Evolutionary conservation across 352 stramenopile species (phyloP).

Genomic region (Phytophthora tentaculata): DNA sequence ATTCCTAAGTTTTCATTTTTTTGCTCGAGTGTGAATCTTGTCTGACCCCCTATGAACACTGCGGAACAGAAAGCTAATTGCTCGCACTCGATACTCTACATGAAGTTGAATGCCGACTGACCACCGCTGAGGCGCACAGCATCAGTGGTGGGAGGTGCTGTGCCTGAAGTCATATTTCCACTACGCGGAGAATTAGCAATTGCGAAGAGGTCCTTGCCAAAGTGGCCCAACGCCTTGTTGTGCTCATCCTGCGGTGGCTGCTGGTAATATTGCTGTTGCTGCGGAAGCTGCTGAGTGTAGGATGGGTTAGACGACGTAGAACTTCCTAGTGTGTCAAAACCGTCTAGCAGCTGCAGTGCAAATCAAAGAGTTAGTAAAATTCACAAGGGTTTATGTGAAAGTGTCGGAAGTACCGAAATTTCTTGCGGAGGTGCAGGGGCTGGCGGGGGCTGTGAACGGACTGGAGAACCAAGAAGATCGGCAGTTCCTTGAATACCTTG

Average conservation of each 20-base stretch:
- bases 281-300: constrained; percentile 43
- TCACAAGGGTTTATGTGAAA: constrained; percentile 22
- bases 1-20: constrained; percentile 25
- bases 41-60: constrained; percentile 11
- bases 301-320: constrained; percentile 41
- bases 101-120: constrained; percentile 89
- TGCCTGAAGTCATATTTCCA: constrained; percentile 24
- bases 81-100: constrained; percentile 66
- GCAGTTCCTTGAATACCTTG: constrained; percentile 18
- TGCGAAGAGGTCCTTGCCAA: constrained; percentile 87
- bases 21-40: constrained; percentile 17
- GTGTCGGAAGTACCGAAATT: constrained; percentile 56
- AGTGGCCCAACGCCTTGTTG: constrained; percentile 74
- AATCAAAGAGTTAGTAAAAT: constrained; percentile 1
- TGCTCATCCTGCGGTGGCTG: constrained; percentile 53
- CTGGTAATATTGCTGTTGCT: constrained; percentile 42
- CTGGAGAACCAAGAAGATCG: constrained; percentile 34
- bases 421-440: constrained; percentile 40
- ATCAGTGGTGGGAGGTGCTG: constrained; percentile 23
- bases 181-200: constrained; percentile 83
- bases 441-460: constrained; percentile 26
- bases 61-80: constrained; percentile 9
- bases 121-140: constrained; percentile 34
- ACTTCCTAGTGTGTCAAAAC: constrained; percentile 52
- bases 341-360: constrained; percentile 46